Evolutionary conservation across 163 green algal species (phyloP).

Genomic region (Scenedesmus sp.): DNA sequence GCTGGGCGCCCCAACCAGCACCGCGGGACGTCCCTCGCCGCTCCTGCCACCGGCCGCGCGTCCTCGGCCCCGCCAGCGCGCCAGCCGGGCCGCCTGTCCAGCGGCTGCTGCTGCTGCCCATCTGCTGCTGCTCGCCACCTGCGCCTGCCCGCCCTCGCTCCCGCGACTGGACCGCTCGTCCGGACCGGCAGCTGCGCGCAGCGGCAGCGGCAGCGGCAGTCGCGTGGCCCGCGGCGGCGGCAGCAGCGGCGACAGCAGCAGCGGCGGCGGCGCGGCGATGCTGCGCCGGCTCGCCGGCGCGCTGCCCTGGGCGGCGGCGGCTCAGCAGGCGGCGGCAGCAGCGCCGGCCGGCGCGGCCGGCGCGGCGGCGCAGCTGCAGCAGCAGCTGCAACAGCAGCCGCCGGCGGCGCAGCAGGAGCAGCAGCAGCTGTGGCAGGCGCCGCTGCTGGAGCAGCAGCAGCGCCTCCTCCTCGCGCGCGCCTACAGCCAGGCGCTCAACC

Average conservation of each 20-base stretch:
- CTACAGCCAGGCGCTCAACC: conserved; percentile 7
- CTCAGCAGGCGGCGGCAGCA: not conserved
- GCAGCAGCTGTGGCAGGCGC: conserved; percentile 15
- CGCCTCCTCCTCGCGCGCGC: not conserved
- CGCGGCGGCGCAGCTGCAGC: not conserved
- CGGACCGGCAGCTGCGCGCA: too few species aligned
- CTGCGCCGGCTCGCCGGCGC: too few species aligned
- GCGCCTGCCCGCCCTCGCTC: not conserved
- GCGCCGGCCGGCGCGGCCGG: not conserved
- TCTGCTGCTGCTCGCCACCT: conserved; percentile 18
- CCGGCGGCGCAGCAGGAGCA: not conserved
- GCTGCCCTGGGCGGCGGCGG: too few species aligned
- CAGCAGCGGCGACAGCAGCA: not conserved
- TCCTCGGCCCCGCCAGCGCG: too few species aligned
- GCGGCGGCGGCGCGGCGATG: not conserved
- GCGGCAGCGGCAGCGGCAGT: too few species aligned
- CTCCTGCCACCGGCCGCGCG: too few species aligned
- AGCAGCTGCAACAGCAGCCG: not conserved
- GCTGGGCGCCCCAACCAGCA: too few species aligned
- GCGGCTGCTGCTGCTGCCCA: conserved; percentile 8
- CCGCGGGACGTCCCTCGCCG: too few species aligned
- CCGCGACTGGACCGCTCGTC: too few species aligned
- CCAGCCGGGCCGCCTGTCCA: too few species aligned
- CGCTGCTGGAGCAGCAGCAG: conserved; percentile 9
- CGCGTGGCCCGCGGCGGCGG: not conserved